A percentile compares a stretch with the other conserved stretches of the same genome.
Evolutionary conservation across 352 stramenopile genomes (phyloP).

Genomic region (Plasmopara viticola): DNA sequence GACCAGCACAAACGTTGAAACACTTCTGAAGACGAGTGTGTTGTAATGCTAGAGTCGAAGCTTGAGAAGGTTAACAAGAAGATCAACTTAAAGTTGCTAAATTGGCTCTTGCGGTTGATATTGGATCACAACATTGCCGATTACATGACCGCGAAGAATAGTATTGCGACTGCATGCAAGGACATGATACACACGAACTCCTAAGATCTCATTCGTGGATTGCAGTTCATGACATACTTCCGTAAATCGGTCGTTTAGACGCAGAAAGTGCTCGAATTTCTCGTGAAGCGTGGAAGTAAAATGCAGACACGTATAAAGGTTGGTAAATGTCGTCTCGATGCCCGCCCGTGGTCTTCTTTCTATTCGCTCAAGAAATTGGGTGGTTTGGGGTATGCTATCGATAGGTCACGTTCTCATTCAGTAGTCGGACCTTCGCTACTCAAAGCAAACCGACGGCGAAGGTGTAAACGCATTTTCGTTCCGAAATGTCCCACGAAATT

Average conservation of each 20-base stretch:
- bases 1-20: conserved; percentile 99
- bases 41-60: conserved; percentile 98
- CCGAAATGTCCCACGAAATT: conserved; percentile 95
- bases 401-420: conserved; percentile 99
- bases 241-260: conserved; percentile 99
- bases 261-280: conserved; percentile 98
- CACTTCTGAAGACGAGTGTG: conserved; percentile 96
- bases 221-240: conserved; percentile 99
- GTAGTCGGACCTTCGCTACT: conserved; percentile 98
- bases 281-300: conserved; percentile 99
- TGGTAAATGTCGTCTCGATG: conserved; percentile 98
- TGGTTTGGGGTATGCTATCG: conserved; percentile 98
- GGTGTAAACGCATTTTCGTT: conserved; percentile 99
- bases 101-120: conserved; percentile 97
- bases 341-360: conserved; percentile 99
- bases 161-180: conserved; percentile 97
- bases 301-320: conserved; percentile 99
- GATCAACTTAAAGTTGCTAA: conserved; percentile 98
- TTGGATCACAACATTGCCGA: conserved; percentile 99
- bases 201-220: conserved; percentile 97
- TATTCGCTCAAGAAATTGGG: conserved; percentile 99
- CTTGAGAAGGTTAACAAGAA: conserved; percentile 99
- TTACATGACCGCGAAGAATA: conserved; percentile 99
- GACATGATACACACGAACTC: conserved; percentile 99
- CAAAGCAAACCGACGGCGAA: conserved; percentile 96